Conservation (phyloP, 2,329 filamentous ascomycete species). For the Fusarium nisikadoi region DNA sequence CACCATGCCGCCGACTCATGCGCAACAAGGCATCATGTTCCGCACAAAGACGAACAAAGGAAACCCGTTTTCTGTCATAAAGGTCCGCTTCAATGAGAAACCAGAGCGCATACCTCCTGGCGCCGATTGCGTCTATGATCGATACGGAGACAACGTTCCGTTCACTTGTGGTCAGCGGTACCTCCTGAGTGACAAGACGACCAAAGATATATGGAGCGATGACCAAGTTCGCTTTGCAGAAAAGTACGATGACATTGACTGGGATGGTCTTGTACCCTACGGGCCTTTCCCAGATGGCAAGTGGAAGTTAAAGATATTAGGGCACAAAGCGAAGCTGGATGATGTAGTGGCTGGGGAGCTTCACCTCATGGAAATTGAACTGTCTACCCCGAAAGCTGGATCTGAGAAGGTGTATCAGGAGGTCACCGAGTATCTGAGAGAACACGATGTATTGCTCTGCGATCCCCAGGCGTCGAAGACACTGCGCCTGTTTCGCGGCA, state of each 20-base stretch:
- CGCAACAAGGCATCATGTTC: conserved; percentile 36
- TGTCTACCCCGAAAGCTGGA: conserved; percentile 19
- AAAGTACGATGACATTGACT: conserved; percentile 32
- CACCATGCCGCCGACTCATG: conserved; percentile 33
- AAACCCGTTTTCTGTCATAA: conserved; percentile 27
- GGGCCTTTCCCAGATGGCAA: conserved; percentile 35
- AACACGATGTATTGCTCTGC: conserved; percentile 28
- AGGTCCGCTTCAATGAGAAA: conserved; percentile 30
- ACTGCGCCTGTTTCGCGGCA: conserved; percentile 25
- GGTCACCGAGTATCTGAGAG: conserved; percentile 18
- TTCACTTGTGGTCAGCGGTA: conserved; percentile 33
- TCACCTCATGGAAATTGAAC: conserved; percentile 39
- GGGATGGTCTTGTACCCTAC: conserved; percentile 26
- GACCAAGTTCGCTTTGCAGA: conserved; percentile 35
- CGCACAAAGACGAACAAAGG: conserved; percentile 37
- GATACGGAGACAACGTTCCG: conserved; percentile 24
- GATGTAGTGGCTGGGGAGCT: conserved; percentile 31
- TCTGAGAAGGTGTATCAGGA: conserved; percentile 17
- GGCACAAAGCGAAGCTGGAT: conserved; percentile 34
- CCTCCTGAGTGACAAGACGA: neutral
- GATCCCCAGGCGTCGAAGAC: conserved; percentile 34
- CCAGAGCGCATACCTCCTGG: neutral
- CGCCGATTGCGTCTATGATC: conserved; percentile 36
- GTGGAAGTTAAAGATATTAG: conserved; percentile 34
- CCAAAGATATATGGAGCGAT: conserved; percentile 27